These are phyloP conservation scores for Xerocomus spinulosus DNA, from an alignment of 768 basidiomycete genomes.

Conservation along the genomic window DNA sequence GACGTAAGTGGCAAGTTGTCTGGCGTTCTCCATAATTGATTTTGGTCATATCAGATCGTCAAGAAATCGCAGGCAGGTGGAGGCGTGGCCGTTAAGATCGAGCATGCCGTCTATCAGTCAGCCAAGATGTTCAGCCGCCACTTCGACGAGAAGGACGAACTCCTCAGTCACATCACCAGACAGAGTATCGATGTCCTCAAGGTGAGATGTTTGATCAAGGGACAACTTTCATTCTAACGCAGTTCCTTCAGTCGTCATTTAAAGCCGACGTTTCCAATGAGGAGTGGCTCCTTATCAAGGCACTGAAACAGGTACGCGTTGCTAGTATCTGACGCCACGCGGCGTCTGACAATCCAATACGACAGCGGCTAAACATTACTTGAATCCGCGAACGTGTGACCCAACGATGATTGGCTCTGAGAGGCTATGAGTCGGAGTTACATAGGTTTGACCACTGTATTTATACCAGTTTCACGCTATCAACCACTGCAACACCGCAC, in stretches of 20 bases:
- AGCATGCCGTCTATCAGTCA: conserved; percentile 93
- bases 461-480: conserved; percentile 26
- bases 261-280: conserved; percentile 84
- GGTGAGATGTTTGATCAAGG: conserved; percentile 37
- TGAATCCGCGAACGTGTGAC: conserved; percentile 13
- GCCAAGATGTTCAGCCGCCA: conserved; percentile 95
- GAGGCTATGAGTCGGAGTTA: conserved; percentile 24
- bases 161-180: conserved; percentile 85
- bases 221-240: conserved; percentile 6
- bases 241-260: conserved; percentile 61
- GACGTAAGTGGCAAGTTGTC: conserved; percentile 48
- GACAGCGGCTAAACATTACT: conserved; percentile 37
- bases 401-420: conserved; percentile 6
- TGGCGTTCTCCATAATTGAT: not conserved
- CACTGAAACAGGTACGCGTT: conserved; percentile 62
- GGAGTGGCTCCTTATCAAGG: conserved; percentile 91
- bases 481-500: not conserved
- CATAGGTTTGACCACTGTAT: conserved; percentile 27
- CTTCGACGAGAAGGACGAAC: conserved; percentile 93
- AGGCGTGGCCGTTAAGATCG: conserved; percentile 98
- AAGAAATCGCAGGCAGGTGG: conserved; percentile 94
- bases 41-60: conserved; percentile 53
- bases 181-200: conserved; percentile 95
- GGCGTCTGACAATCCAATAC: not conserved
- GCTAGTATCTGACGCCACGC: not conserved